Evolutionary conservation across 805 yeast genomes (phyloP).

Genomic region (Saccharomycopsis microspora): DNA sequence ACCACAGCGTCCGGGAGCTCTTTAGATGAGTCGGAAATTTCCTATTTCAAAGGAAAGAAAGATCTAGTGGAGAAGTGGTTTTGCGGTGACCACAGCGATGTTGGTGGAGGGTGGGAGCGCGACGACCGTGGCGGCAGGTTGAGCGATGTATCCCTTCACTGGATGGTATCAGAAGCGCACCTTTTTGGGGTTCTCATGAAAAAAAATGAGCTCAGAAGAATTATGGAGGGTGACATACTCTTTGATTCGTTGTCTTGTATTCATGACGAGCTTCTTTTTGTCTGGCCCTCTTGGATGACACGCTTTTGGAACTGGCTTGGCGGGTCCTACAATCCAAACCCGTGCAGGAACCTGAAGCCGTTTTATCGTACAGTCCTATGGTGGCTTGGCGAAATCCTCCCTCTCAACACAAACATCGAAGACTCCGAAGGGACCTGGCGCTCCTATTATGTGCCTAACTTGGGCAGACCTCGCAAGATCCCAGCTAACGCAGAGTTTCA

Average conservation of each 20-base stretch:
- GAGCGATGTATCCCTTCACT: constrained; percentile 42
- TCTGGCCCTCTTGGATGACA: background rate
- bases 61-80: constrained; percentile 51
- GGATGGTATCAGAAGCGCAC: constrained; percentile 49
- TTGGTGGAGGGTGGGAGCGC: constrained; percentile 57
- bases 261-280: constrained; percentile 38
- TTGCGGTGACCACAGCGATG: constrained; percentile 59
- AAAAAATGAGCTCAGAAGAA: constrained; percentile 30
- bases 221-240: constrained; percentile 26
- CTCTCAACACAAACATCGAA: constrained; percentile 42
- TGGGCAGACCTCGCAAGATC: constrained; percentile 40
- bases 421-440: constrained; percentile 38
- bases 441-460: constrained; percentile 39
- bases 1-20: background rate
- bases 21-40: background rate
- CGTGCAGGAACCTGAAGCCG: background rate
- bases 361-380: constrained; percentile 27
- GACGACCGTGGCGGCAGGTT: constrained; percentile 33
- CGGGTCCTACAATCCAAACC: background rate
- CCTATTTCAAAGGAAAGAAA: background rate
- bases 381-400: constrained; percentile 57
- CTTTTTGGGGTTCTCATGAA: constrained; percentile 39
- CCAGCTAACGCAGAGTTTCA: constrained; percentile 39
- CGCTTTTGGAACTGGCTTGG: background rate
- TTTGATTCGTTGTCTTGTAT: constrained; percentile 35